Evolutionary conservation across 164 flowering plant genomes (phyloP), one percentile per base, ranked within the genome.

Genomic region (Chloranthus sessilifolius): DNA sequence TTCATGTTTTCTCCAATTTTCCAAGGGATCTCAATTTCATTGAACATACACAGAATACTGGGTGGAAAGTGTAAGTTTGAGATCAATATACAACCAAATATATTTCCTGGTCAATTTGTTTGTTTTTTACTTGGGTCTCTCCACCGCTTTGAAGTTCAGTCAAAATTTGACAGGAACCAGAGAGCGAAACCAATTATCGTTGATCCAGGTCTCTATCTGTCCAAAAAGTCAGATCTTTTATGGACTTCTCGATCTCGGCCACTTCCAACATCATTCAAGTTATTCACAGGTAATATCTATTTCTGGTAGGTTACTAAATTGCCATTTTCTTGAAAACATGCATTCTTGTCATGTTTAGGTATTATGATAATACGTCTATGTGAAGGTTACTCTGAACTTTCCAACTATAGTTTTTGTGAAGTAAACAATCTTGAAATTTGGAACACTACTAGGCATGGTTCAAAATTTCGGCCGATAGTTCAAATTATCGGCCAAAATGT

Each of bases 121-220:
- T 15, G 16, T 12, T 12, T 34, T 28, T 12, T 50, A 11, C 19
- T 47, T 5, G 7, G 5, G 10, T 38, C 17, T 16, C 6, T 38
- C n/a, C 2, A 34, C 17, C n/a, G 3, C 10, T 22, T n/a, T 14
- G n/a, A 11, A 33, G 17, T 12, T 14, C 11, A 12, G 7, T 6
- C 15, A 27, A 21, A 7, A 33, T 10, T 5, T 31, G 17, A 48
- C 78, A 94, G 97, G 72, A 83, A 73, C 63, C 86, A 81, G 53
- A 82, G 97, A 67, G 96, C 81, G 52, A 94, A 73, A 65, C 84
- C 96, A 4, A 82, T 94, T 55, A 76, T 87, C 39, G 52, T 94
- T 39, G 99, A 94, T 77, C 97, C 99, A 4, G 99, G 88, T 47
- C 85, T 94, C 39, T 83, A 94, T 71, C 61, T 84, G 43, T 81